These are phyloP conservation scores for Viridothelium virens DNA, from an alignment of 495 filamentous ascomycete genomes.

Conservation along the genomic window DNA sequence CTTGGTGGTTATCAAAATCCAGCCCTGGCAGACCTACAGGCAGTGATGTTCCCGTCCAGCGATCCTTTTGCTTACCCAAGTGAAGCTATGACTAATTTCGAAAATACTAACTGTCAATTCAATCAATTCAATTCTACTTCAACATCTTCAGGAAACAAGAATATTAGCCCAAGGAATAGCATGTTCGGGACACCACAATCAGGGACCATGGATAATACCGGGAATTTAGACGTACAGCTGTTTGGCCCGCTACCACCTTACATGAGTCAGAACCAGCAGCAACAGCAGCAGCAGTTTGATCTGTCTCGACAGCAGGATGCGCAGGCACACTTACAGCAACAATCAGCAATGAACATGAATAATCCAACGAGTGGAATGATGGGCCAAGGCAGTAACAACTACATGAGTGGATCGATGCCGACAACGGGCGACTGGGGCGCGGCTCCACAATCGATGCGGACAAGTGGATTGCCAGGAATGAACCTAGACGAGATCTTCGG, in stretches of 20 bases:
- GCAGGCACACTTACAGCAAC: slow-evolving; percentile 15
- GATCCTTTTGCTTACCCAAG: slow-evolving; percentile 88
- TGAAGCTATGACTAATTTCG: slow-evolving; percentile 64
- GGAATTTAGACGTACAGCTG: slow-evolving; percentile 48
- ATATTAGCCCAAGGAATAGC: slow-evolving; percentile 9
- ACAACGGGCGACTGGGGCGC: slow-evolving; percentile 12
- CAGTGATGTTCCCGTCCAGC: slow-evolving; percentile 85
- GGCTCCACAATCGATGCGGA: neutral
- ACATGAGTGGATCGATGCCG: slow-evolving; percentile 7
- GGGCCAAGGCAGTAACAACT: neutral
- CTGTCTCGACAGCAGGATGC: slow-evolving; percentile 4
- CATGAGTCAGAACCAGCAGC: slow-evolving; percentile 38
- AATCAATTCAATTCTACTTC: slow-evolving; percentile 12
- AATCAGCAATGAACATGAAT: slow-evolving; percentile 10
- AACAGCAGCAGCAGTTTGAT: slow-evolving; percentile 18
- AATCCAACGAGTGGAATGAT: slow-evolving; percentile 1
- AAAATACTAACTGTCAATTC: slow-evolving; percentile 38
- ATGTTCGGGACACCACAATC: slow-evolving; percentile 12
- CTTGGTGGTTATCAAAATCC: slow-evolving; percentile 36
- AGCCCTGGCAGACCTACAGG: slow-evolving; percentile 62
- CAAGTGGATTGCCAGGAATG: slow-evolving; percentile 21
- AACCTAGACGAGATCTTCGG: slow-evolving; percentile 36
- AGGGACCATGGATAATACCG: slow-evolving; percentile 20
- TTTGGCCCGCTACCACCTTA: slow-evolving; percentile 50
- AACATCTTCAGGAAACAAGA: neutral